Percentiles rank a stretch among this genome's conserved stretches.
phyloP scores from a whole-genome alignment of 202 grass and related monocot species.

The Thinopyrum obtusiflorum region DNA sequence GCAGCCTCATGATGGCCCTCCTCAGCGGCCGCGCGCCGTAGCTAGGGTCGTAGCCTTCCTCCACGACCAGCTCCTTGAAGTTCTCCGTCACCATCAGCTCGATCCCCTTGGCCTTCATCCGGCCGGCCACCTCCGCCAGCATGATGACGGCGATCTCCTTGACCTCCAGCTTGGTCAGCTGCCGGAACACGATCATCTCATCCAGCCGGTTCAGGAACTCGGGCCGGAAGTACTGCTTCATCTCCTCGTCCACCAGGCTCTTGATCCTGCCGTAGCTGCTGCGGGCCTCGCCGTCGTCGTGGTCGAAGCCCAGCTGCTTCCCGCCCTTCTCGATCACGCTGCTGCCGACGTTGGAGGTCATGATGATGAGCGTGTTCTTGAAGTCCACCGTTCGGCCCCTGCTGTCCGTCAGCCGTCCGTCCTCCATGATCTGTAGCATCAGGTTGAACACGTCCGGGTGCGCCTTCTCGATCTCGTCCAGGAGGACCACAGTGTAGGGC shows the following conservation, averaged over 20 bases:
- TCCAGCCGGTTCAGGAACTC: constrained; percentile 72
- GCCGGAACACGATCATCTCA: constrained; percentile 72
- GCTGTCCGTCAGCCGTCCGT: constrained; percentile 14
- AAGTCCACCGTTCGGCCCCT: constrained; percentile 5
- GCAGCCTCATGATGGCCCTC: constrained; percentile 58
- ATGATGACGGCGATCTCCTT: constrained; percentile 64
- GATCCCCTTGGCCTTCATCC: constrained; percentile 44
- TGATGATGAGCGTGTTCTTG: constrained; percentile 27
- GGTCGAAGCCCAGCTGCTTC: constrained; percentile 46
- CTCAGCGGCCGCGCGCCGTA: constrained; percentile 51
- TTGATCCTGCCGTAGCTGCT: constrained; percentile 37
- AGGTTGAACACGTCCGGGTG: constrained; percentile 24
- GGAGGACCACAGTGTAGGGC: constrained; percentile 22
- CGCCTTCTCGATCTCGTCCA: constrained; percentile 23
- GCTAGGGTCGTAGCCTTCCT: constrained; percentile 59
- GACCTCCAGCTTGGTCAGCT: constrained; percentile 46
- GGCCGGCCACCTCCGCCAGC: constrained; percentile 38
- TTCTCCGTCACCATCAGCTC: constrained; percentile 47
- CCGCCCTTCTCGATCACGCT: constrained; percentile 55
- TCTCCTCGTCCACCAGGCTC: constrained; percentile 65
- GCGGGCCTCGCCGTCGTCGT: constrained; percentile 18
- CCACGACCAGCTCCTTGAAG: constrained; percentile 58
- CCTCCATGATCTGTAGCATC: constrained; percentile 25
- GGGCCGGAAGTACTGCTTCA: constrained; percentile 65
- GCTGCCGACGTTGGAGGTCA: constrained; percentile 49